These are phyloP conservation scores for Moricandia moricandioides DNA, from an alignment of 345 rosid genomes.

Conservation along the genomic window DNA sequence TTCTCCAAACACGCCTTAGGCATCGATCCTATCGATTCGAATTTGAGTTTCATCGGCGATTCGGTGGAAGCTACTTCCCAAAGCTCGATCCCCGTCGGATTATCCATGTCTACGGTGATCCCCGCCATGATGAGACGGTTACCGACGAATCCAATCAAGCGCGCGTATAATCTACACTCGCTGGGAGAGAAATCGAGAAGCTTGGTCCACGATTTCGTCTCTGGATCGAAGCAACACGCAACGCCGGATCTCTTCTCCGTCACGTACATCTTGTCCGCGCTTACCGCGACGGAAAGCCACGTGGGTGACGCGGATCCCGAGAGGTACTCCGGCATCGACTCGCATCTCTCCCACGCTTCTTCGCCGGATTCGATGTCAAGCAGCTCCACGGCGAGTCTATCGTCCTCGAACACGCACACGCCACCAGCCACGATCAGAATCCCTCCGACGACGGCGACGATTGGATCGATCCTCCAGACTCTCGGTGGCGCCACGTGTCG, in stretches of 20 bases:
- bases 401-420: conserved; percentile 61
- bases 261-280: conserved; percentile 41
- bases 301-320: conserved; percentile 54
- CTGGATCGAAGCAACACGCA: conserved; percentile 48
- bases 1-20: conserved; percentile 45
- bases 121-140: conserved; percentile 52
- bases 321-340: conserved; percentile 55
- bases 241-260: conserved; percentile 54
- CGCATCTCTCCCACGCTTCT: conserved; percentile 48
- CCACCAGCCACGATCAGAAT: conserved; percentile 62
- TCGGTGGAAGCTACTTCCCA: conserved; percentile 45
- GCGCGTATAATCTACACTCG: conserved; percentile 25
- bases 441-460: conserved; percentile 55
- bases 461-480: conserved; percentile 66
- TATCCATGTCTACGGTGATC: conserved; percentile 34
- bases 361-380: conserved; percentile 37
- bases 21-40: conserved; percentile 50
- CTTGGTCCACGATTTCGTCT: conserved; percentile 52
- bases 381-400: conserved; percentile 65
- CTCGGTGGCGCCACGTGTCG: conserved; percentile 52
- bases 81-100: conserved; percentile 42
- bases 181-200: conserved; percentile 44
- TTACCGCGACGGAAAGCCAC: conserved; percentile 60
- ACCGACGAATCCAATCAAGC: conserved; percentile 36
- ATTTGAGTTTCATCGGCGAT: conserved; percentile 25